Percentiles rank a stretch among this genome's conserved stretches.
These are phyloP conservation scores for Tuber indicum DNA, from an alignment of 495 filamentous ascomycete species.

Conservation along the genomic window DNA sequence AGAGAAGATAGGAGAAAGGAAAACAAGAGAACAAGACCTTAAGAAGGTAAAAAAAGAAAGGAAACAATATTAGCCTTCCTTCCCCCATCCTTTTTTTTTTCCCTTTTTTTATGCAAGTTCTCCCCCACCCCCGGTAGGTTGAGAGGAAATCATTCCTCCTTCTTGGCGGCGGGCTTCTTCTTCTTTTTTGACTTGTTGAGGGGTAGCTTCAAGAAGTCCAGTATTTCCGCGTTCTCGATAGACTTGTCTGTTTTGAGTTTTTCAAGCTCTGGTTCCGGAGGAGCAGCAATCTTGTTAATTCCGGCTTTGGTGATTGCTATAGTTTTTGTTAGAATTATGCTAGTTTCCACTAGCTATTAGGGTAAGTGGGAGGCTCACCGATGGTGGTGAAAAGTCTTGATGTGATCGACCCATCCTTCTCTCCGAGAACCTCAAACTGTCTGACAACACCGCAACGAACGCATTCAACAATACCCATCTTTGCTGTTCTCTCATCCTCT, in stretches of 20 bases:
- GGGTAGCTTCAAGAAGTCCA: conserved; percentile 85
- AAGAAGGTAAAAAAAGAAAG: not conserved
- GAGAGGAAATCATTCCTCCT: conserved; percentile 45
- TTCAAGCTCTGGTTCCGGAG: conserved; percentile 62
- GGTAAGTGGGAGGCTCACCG: conserved; percentile 55
- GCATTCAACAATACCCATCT: conserved; percentile 93
- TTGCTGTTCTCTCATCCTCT: conserved; percentile 91
- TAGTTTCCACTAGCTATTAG: conserved; percentile 2
- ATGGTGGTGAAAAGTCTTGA: conserved; percentile 81
- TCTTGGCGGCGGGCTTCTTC: conserved; percentile 70
- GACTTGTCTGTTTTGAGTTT: conserved; percentile 93
- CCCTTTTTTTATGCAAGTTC: not conserved
- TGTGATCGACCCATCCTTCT: conserved; percentile 77
- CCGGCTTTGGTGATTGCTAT: conserved; percentile 98
- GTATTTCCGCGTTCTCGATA: conserved; percentile 89
- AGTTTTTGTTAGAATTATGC: conserved; percentile 7
- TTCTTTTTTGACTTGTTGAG: conserved; percentile 92
- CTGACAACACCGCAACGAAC: conserved; percentile 83
- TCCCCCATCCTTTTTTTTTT: not conserved
- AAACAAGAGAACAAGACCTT: not conserved
- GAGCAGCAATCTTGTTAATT: conserved; percentile 70
- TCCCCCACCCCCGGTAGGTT: not conserved
- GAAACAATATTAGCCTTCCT: conserved; percentile 9
- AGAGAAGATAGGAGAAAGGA: not conserved
- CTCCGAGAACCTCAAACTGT: conserved; percentile 90